These are phyloP conservation scores for Neofusicoccum ribis DNA, from an alignment of 2,329 filamentous ascomycete species.

Conservation along the genomic window DNA sequence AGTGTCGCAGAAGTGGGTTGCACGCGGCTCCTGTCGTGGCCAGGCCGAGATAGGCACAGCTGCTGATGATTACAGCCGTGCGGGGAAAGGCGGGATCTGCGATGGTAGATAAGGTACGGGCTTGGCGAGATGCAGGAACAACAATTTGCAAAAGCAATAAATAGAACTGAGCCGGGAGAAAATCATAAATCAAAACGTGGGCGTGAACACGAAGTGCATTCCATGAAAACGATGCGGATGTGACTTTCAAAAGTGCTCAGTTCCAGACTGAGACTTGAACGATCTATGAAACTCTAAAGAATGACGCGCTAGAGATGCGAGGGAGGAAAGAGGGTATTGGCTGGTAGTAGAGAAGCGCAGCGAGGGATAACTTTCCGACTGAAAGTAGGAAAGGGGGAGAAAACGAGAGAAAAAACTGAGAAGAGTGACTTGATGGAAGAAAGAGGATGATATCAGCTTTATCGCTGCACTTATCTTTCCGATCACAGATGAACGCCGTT, in stretches of 20 bases:
- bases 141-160: no score
- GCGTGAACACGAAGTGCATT: no score
- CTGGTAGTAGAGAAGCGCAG: not conserved
- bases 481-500: not conserved
- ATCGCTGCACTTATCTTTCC: not conserved
- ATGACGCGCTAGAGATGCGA: not conserved
- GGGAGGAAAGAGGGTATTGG: not conserved
- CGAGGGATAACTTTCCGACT: no score
- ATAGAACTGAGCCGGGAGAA: not conserved
- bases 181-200: not conserved
- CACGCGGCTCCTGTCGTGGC: no score
- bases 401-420: not conserved
- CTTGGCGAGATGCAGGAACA: no score
- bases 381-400: no score
- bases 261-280: not conserved
- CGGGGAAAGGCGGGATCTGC: no score
- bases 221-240: not conserved
- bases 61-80: no score
- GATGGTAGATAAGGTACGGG: no score
- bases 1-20: no score
- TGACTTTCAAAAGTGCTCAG: not conserved
- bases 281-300: not conserved
- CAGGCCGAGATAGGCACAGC: no score
- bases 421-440: not conserved
- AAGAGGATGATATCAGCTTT: not conserved